Base-by-base conservation (phyloP, 805 yeast genomes). In the Ogataea nonfermentans region DNA sequence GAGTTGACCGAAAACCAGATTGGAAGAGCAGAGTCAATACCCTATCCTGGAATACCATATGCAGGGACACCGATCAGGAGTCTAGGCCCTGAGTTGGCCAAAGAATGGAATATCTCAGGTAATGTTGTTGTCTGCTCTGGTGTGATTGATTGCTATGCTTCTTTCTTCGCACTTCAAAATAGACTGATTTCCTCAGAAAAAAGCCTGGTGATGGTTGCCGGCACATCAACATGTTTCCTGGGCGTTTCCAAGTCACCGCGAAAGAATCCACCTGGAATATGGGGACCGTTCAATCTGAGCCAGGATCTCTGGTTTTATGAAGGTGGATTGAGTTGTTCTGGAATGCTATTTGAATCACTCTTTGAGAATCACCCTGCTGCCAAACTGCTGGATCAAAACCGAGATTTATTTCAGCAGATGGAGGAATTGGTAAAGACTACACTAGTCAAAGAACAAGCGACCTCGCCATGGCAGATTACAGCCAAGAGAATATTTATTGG, bases 261-360 rank as follows among this genome's bases (percentile, higher is more conserved):
- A 3, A 32, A 26, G 9, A 32, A 48, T 7, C 54, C 55, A 3
- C 27, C 66, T 0, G 83, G 83, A 0, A 58, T 77, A 4, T 79
- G 85, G 85, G 84, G 85, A 0, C 84, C 84, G 0, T 78, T 72
- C 49, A 48, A 60, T 2, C 61, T 67, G 26, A 54, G 68, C 2
- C 51, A 54, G 1, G 59, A 44, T 4, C 41, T 51, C 14, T 46
- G 51, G 15, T 63, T 76, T 2, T 78, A 70, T 34, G 76, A 77
- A 45, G 76, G 74, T 35, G 85, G 85, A 0, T 74, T 73, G 41
- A 74, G 82, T 4, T 76, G 80, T 10, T 70, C 83, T 0, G 85
- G 85, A 4, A 64, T 69, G 36, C 57, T 78, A 6, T 62, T 74
- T 19, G 78, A 74, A 43, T 67, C 70, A 29, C 53, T 78, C 3